Conservation (phyloP, 805 yeast species). For the Dipodascus albidus region DNA sequence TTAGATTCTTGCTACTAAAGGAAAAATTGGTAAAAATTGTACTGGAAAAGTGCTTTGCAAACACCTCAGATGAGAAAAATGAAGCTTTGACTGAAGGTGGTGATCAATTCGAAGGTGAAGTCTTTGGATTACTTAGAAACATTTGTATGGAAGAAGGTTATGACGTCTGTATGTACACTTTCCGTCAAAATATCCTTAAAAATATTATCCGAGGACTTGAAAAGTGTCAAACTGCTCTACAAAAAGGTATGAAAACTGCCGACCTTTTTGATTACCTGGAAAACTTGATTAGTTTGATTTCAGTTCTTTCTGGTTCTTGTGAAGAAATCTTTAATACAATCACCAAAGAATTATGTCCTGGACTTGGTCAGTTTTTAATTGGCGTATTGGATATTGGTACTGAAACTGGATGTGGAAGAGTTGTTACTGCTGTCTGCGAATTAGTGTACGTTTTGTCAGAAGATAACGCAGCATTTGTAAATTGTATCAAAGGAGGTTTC, state of each 20-base stretch:
- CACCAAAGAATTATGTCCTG: conserved; percentile 16
- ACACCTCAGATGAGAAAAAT: conserved; percentile 34
- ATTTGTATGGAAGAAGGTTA: conserved; percentile 80
- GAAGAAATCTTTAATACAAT: conserved; percentile 44
- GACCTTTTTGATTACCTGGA: conserved; percentile 58
- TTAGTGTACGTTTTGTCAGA: conserved; percentile 23
- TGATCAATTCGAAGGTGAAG: conserved; percentile 1
- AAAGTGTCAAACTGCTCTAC: conserved; percentile 39
- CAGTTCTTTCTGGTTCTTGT: conserved; percentile 53
- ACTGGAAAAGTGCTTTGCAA: conserved; percentile 53
- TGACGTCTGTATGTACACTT: conserved; percentile 59
- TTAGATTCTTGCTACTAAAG: conserved; percentile 54
- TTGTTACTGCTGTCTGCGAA: conserved; percentile 18
- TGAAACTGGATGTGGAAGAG: conserved; percentile 3
- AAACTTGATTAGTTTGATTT: conserved; percentile 56
- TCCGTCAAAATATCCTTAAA: conserved; percentile 73
- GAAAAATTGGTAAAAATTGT: conserved; percentile 58
- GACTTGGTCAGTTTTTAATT: conserved; percentile 12
- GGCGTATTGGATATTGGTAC: conserved; percentile 6
- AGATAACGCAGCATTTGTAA: conserved; percentile 12
- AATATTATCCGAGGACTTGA: conserved; percentile 40
- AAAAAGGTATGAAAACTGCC: conserved; percentile 31
- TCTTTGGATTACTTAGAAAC: conserved; percentile 67
- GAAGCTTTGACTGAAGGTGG: conserved; percentile 66
- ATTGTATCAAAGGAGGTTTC: conserved; percentile 6